Evolutionary conservation across 2,329 filamentous ascomycete genomes (phyloP).

Genomic region (Fusarium sambucinum): DNA sequence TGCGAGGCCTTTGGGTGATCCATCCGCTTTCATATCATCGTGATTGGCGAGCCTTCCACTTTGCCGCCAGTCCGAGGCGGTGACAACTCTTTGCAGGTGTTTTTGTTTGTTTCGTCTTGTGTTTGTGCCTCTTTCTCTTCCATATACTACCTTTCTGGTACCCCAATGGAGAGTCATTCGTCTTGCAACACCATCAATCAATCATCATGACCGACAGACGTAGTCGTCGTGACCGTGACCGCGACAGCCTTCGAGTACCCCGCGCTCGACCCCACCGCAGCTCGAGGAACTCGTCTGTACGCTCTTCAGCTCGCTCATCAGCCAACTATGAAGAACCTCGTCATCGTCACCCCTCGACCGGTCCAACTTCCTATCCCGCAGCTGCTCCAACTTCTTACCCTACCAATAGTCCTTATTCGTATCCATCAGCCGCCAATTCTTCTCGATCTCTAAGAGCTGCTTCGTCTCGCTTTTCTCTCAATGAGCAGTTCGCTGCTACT

Average conservation of each 20-base stretch:
- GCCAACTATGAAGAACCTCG: conserved; percentile 41
- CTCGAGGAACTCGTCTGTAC: conserved; percentile 44
- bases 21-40: conserved; percentile 35
- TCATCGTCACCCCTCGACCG: conserved; percentile 17
- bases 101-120: not conserved
- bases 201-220: conserved; percentile 46
- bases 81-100: conserved; percentile 27
- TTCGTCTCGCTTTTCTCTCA: conserved; percentile 61
- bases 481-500: conserved; percentile 62
- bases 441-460: conserved; percentile 51
- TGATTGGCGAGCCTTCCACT: conserved; percentile 44
- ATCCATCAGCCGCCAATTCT: conserved; percentile 28
- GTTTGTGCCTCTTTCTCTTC: not conserved
- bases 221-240: conserved; percentile 27
- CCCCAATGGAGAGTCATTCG: conserved; percentile 17
- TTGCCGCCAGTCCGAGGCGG: conserved; percentile 26
- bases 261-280: conserved; percentile 38
- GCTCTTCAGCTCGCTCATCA: conserved; percentile 47
- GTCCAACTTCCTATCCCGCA: conserved; percentile 4
- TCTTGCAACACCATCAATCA: conserved; percentile 14
- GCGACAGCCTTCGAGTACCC: conserved; percentile 49
- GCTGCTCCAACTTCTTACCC: not conserved
- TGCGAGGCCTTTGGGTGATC: conserved; percentile 31
- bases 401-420: conserved; percentile 1
- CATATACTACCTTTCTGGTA: not conserved